Evolutionary conservation across 176 grass and related monocot genomes (phyloP), one percentile per base, ranked within the genome.

Genomic region (Oryza glumipatula): DNA sequence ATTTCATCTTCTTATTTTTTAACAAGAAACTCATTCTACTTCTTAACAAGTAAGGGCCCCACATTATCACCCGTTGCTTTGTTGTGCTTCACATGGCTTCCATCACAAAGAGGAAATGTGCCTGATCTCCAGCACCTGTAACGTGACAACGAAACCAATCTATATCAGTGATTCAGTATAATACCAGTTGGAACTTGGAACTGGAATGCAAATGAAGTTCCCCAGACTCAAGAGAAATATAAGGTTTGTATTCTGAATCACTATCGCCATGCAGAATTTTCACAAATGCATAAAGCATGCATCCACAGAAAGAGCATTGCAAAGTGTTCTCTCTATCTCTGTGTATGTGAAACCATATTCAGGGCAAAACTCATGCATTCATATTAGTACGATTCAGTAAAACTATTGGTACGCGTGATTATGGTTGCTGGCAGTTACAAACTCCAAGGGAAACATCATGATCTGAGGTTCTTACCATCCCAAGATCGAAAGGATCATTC

Each of bases 11-110:
- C 58, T 60, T 60, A 60, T 54, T 54, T 54, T 54, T 54, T 19
- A 38, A 60, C 16, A 60, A 17, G 43, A 6, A 70, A 71, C 41
- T 13, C 21, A 70, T 36, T 76, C 82, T 88, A 94, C 81, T 95
- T 98, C 83, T 98, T 98, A 22, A 95, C 80, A 36, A 98, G 96
- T 86, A 98, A 73, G 36, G 96, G 96, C 0, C 96, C 96, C 4
- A 95, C 96, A 24, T 98, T 98, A 84, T 98, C 96, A 13, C 96
- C 93, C 23, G 93, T 98, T 28, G 87, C 91, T 82, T 98, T 95
- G 83, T 98, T 98, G 93, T 98, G 96, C 93, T 94, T 95, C 80
- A 86, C 89, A 84, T 98, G 96, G 74, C 85, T 38, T 79, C 96
- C 96, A 51, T 98, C 96, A 24, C 96, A 98, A 33, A 98, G 89